Percentiles rank a stretch among this genome's conserved stretches.
Conservation (phyloP, 768 basidiomycete species). For the Xanthoconium stramineum region DNA sequence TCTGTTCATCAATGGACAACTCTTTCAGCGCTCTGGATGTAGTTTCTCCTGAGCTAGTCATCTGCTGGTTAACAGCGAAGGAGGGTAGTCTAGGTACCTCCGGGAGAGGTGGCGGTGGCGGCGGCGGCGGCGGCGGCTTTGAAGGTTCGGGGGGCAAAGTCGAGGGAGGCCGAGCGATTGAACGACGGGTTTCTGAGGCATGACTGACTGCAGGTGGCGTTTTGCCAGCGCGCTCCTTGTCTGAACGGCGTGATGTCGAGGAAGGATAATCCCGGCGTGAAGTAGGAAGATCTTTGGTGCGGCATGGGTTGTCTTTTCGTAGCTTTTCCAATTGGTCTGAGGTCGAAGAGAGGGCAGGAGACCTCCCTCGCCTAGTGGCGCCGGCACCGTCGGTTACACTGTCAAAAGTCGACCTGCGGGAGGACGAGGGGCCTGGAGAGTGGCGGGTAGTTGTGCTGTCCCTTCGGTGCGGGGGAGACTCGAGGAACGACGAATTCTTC, state of each 20-base stretch:
- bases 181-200: neutral
- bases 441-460: slow-evolving; percentile 11
- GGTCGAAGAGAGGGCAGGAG: slow-evolving; percentile 23
- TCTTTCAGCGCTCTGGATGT: slow-evolving; percentile 15
- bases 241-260: slow-evolving; percentile 5
- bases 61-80: slow-evolving; percentile 16
- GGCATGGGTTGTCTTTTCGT: slow-evolving; percentile 15
- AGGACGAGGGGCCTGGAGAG: slow-evolving; percentile 11
- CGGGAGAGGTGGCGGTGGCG: slow-evolving; percentile 20
- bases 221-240: slow-evolving; percentile 2
- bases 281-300: neutral
- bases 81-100: slow-evolving; percentile 18
- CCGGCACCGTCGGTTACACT: slow-evolving; percentile 3
- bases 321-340: slow-evolving; percentile 28
- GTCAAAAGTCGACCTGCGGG: slow-evolving; percentile 16
- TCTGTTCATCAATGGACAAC: slow-evolving; percentile 35
- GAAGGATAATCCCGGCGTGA: slow-evolving; percentile 7
- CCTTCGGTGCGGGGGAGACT: slow-evolving; percentile 17
- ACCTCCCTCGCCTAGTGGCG: slow-evolving; percentile 13
- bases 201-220: slow-evolving; percentile 1
- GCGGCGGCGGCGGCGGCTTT: slow-evolving; percentile 16
- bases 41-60: neutral
- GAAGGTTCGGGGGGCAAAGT: slow-evolving; percentile 13
- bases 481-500: neutral
- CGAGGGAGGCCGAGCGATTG: neutral